A percentile compares a stretch with the other conserved stretches of the same genome.
phyloP scores from a whole-genome alignment of 305 asterid genomes.

The Fraxinus dipetala region DNA sequence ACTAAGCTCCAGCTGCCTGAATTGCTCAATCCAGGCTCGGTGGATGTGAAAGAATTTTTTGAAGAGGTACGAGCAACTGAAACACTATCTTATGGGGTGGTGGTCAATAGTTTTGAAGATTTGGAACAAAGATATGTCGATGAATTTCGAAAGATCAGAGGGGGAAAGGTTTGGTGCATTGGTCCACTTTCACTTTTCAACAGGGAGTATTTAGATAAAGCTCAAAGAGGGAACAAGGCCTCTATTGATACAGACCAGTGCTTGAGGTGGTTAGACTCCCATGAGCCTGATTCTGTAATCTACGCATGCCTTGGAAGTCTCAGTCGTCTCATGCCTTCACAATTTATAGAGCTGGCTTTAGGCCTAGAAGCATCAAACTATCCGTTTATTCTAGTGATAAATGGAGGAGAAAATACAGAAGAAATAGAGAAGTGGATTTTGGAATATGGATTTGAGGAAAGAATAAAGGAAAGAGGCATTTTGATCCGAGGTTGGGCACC shows the following conservation, averaged over 20 bases:
- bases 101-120: constrained; percentile 48
- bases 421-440: constrained; percentile 25
- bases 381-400: constrained; percentile 18
- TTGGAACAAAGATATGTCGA: constrained; percentile 45
- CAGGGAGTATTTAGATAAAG: background rate
- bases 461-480: constrained; percentile 20
- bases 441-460: constrained; percentile 34
- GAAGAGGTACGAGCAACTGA: constrained; percentile 37
- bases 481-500: constrained; percentile 53
- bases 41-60: constrained; percentile 24
- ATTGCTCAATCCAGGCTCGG: constrained; percentile 18
- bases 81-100: constrained; percentile 34
- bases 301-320: constrained; percentile 35
- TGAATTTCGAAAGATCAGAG: constrained; percentile 23
- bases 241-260: constrained; percentile 15
- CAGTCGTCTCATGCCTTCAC: background rate
- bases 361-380: constrained; percentile 22
- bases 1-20: constrained; percentile 46
- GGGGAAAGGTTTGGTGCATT: constrained; percentile 28
- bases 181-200: constrained; percentile 32
- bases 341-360: constrained; percentile 26
- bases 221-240: constrained; percentile 20
- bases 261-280: constrained; percentile 18
- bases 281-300: constrained; percentile 21
- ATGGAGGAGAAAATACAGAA: background rate